Evolutionary conservation across 106 monocot species (phyloP).

Genomic region (Dactylorhiza incarnata): DNA sequence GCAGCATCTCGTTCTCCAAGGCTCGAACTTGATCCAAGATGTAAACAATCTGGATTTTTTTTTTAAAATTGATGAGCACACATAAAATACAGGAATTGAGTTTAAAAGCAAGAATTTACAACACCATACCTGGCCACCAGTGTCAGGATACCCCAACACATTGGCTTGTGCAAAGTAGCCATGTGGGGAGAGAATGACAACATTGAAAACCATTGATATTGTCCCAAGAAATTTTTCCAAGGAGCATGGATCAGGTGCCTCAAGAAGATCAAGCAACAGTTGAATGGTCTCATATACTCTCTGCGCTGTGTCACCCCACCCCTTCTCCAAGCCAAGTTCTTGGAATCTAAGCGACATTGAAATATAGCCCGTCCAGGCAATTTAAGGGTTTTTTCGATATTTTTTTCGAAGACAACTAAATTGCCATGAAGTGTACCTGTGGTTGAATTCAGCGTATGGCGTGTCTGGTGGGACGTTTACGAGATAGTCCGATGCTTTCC

Average conservation of each 20-base stretch:
- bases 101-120: neutral
- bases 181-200: constrained; percentile 65
- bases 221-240: constrained; percentile 48
- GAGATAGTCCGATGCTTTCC: constrained; percentile 13
- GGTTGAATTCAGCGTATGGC: constrained; percentile 11
- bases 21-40: constrained; percentile 71
- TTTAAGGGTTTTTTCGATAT: neutral
- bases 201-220: constrained; percentile 59
- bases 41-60: constrained; percentile 66
- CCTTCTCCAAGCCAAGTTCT: constrained; percentile 57
- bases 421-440: neutral
- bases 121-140: constrained; percentile 56
- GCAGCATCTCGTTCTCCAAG: constrained; percentile 49
- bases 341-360: constrained; percentile 21
- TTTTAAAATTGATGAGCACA: too few relatives aligned
- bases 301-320: constrained; percentile 42
- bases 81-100: neutral
- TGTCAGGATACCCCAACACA: constrained; percentile 68
- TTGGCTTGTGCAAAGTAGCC: constrained; percentile 75
- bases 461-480: constrained; percentile 12
- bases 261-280: constrained; percentile 46
- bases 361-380: neutral
- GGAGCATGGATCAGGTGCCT: constrained; percentile 56
- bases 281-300: constrained; percentile 34
- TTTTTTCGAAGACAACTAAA: neutral